Evolutionary conservation across 352 stramenopile genomes (phyloP), one percentile per base, ranked within the genome.

Genomic region (Phytopythium oedochilum): DNA sequence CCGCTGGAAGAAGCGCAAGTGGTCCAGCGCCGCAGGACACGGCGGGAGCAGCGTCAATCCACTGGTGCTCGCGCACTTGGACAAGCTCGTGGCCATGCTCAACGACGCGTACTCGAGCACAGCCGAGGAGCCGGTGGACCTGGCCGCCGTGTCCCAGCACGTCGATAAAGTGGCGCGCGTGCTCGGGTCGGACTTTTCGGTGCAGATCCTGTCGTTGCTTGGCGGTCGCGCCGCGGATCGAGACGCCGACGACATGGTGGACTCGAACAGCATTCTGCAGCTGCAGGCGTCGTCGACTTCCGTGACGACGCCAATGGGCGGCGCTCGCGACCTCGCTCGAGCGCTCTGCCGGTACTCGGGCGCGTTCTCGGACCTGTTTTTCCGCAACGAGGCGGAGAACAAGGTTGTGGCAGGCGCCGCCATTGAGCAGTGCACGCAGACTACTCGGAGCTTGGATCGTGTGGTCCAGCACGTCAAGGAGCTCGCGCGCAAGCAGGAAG

Each of bases 61-160:
- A 0, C 61, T 88, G 10, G 78, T 86, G 17, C 78, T 75, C 43
- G 70, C 78, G 15, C 82, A 90, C 55, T 51, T 93, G 12, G 77
- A 93, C 7, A 89, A 88, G 25, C 61, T 93, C 10, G 61, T 87
- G 23, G 40, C 63, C 1, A 70, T 89, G 50, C 70, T 93, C 38
- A 83, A 86, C 49, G 77, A 91, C n/a, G 83, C 78, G 6, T 93
- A 93, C 49, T 67, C 75, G 9, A 55, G 57, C 4, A 83, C 76
- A 17, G 74, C 78, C 0, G 61, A 88, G 29, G 77, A 89, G 14
- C 76, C 76, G 0, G 64, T 88, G 1, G 83, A 93, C 36, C 48
- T 86, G 5, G 52, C 65, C 2, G 64, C 45, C 1, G 66, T 81
- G 0, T 65, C 71, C 11, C 47, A 28, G 23, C 68, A 86, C 23